A percentile compares a stretch with the other conserved stretches of the same genome.
Evolutionary conservation across 495 filamentous ascomycete species (phyloP).

Genomic region (Penicillium desertorum): DNA sequence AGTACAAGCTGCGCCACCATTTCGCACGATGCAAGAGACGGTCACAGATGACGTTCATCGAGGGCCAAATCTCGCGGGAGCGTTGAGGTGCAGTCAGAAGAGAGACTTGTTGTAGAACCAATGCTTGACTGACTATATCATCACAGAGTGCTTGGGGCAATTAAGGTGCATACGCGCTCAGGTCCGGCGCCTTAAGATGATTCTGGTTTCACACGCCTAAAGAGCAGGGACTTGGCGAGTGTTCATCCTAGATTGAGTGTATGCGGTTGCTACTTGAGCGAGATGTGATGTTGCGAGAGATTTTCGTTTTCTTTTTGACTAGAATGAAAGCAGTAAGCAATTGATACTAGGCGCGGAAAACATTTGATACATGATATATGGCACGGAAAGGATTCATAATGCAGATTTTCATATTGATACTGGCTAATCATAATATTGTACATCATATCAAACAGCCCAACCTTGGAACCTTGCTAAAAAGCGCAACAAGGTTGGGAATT

Average conservation of each 20-base stretch:
- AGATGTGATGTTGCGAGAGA: not conserved
- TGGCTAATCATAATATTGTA: conserved; percentile 18
- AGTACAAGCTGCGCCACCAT: not conserved
- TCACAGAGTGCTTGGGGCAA: too few species aligned
- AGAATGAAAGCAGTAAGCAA: not conserved
- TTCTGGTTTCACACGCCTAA: too few species aligned
- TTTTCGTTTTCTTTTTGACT: not conserved
- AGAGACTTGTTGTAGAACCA: too few species aligned
- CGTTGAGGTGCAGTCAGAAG: too few species aligned
- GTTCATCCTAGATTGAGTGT: not conserved
- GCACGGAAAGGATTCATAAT: not conserved
- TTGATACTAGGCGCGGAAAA: too few species aligned
- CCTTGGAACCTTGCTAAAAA: too few species aligned
- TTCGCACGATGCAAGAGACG: not conserved
- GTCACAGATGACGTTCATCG: not conserved
- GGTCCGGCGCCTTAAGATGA: too few species aligned
- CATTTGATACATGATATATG: too few species aligned
- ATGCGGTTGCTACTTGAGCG: not conserved
- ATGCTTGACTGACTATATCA: too few species aligned
- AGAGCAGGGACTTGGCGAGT: not conserved
- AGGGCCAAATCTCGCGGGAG: too few species aligned
- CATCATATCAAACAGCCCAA: conserved; percentile 15
- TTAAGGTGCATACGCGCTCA: too few species aligned
- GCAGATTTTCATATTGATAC: conserved; percentile 15
- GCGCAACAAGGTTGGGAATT: conserved; percentile 2